Percentiles rank a stretch among this genome's conserved stretches.
These are phyloP conservation scores for Brassica balearica DNA, from an alignment of 441 rosid species.

Conservation along the genomic window DNA sequence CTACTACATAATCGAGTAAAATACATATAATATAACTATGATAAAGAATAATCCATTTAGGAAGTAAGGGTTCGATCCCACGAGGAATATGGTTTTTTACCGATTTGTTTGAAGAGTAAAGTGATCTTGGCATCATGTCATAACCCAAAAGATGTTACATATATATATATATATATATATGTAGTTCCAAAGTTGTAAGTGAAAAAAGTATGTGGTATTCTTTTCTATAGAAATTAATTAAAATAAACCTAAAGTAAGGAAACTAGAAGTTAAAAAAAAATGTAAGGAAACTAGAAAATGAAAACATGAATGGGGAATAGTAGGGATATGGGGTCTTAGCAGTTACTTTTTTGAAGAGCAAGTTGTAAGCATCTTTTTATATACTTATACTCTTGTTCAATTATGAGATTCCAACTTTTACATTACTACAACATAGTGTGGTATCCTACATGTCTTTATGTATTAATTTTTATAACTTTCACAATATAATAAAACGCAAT, in stretches of 20 bases:
- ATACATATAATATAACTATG: constrained; percentile 13
- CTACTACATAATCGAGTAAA: constrained; percentile 1
- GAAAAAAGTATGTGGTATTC: constrained; percentile 25
- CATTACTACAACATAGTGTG: constrained; percentile 42
- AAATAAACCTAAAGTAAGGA: constrained; percentile 18
- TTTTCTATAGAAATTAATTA: constrained; percentile 10
- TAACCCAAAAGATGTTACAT: constrained; percentile 12
- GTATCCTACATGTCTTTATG: constrained; percentile 43
- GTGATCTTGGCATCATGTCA: constrained; percentile 36
- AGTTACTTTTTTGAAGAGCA: constrained; percentile 41
- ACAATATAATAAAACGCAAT: constrained; percentile 11
- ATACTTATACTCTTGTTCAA: constrained; percentile 38
- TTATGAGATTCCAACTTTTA: constrained; percentile 49
- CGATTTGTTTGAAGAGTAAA: constrained; percentile 15
- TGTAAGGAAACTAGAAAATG: constrained; percentile 16
- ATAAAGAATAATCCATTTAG: constrained; percentile 26
- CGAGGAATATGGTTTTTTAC: constrained; percentile 9
- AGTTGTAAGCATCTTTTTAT: constrained; percentile 39
- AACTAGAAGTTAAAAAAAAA: neutral
- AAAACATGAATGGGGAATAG: constrained; percentile 35
- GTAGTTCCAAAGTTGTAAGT: constrained; percentile 31
- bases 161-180: constrained; percentile 5
- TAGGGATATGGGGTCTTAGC: constrained; percentile 31
- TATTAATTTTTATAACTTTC: constrained; percentile 12
- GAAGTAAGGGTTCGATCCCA: constrained; percentile 16